Evolutionary conservation across 352 stramenopile genomes (phyloP), one percentile per base, ranked within the genome.

Genomic region (Phytophthora citrophthora): DNA sequence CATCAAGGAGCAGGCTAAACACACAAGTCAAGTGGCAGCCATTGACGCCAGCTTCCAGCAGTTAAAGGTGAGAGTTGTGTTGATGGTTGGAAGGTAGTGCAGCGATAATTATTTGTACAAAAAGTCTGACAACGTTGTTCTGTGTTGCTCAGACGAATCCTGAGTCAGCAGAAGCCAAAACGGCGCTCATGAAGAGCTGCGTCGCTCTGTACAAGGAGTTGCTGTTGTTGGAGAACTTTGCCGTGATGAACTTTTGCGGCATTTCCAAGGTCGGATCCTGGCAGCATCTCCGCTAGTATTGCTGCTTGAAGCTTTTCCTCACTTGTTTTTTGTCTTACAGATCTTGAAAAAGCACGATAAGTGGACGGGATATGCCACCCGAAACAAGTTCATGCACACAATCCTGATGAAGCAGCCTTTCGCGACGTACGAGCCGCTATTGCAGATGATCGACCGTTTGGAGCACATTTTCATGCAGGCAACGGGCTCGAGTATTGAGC

Each of bases 281-380:
- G 44, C 58, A 55, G 26, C 38, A 38, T 70, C 26, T 45, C 52
- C 44, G 15, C n/a, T 9, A 38, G 36, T 38, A 47, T 24, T 24
- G 29, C 34, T 20, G 15, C 36, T 34, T n/a, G 2, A 54, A 15
- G 12, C 18, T 40, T 8, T 23, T n/a, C 26, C 54, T 66, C 12
- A 63, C 39, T 40, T 56, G n/a, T 41, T 48, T 26, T 20, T 56
- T 46, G 13, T 56, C 31, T 20, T 50, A 10, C 32, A 90, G 86
- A 96, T 96, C 53, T 73, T 96, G 31, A 96, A 96, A 51, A 96
- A 96, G 61, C 88, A 96, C 61, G 88, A 96, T 77, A 94, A 95
- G 64, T 96, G 88, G 88, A 96, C 88, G n/a, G 88, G 88, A 44
- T 96, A 96, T 58, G 86, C 86, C n/a, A 96, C 88, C 26, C 86